Conservation (phyloP, 108 stramenopile genomes). For the Stephanodiscus triporus region DNA sequence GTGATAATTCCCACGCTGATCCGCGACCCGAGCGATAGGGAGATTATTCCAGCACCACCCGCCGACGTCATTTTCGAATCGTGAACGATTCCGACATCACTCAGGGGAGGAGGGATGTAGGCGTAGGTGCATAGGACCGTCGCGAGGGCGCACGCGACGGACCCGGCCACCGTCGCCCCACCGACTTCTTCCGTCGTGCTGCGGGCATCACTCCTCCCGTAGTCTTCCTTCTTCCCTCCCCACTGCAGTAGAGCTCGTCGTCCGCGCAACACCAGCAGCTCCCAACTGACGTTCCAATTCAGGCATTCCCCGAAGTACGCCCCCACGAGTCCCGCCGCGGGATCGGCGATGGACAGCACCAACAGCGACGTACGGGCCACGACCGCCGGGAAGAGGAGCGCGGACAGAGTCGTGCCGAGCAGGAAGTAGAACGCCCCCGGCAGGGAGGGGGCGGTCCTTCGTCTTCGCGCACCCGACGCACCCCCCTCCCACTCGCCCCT, state of each 20-base stretch:
- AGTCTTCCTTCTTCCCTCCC: background rate
- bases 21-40: constrained; percentile 19
- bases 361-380: constrained; percentile 41
- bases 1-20: constrained; percentile 25
- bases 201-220: background rate
- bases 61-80: background rate
- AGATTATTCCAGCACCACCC: background rate
- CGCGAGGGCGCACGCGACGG: constrained; percentile 27
- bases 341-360: constrained; percentile 44
- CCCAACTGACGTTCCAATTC: constrained; percentile 34
- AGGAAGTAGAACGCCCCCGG: constrained; percentile 56
- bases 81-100: background rate
- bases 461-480: constrained; percentile 6
- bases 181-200: background rate
- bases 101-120: constrained; percentile 27
- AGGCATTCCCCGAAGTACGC: constrained; percentile 13
- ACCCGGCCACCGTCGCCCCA: constrained; percentile 39
- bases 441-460: constrained; percentile 22
- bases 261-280: background rate
- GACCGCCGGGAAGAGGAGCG: constrained; percentile 15
- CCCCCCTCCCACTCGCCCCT: constrained; percentile 35
- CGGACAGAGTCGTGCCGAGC: constrained; percentile 23
- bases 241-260: background rate
- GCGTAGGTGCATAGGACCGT: constrained; percentile 39
- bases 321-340: constrained; percentile 38